These are phyloP conservation scores for Starmerella scarabaei DNA, from an alignment of 805 yeast genomes.

Conservation along the genomic window DNA sequence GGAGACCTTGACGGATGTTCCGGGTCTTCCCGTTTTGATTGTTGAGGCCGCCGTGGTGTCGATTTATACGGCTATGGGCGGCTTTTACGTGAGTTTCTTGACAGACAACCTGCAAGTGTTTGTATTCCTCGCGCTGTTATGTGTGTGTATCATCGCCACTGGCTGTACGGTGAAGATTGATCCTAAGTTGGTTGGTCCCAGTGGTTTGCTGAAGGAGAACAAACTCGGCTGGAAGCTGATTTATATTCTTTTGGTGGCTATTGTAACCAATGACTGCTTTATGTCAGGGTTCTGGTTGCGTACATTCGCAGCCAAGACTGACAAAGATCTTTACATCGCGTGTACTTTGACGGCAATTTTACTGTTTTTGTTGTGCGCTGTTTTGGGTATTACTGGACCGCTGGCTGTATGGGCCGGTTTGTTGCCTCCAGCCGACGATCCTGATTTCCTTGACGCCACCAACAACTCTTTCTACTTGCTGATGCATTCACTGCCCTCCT, in stretches of 20 bases:
- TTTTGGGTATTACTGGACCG: constrained; percentile 74
- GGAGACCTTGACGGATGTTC: constrained; percentile 60
- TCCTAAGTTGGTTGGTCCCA: constrained; percentile 45
- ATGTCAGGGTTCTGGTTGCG: constrained; percentile 89
- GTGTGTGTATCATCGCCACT: constrained; percentile 66
- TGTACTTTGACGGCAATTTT: constrained; percentile 62
- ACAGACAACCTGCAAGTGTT: constrained; percentile 78
- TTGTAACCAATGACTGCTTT: constrained; percentile 80
- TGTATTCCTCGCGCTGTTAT: constrained; percentile 49
- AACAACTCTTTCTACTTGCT: constrained; percentile 57
- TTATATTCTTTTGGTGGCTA: constrained; percentile 73
- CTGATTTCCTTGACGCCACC: constrained; percentile 39
- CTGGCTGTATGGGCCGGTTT: constrained; percentile 84
- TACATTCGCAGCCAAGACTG: constrained; percentile 74
- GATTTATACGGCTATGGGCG: constrained; percentile 77
- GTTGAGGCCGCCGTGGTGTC: constrained; percentile 84
- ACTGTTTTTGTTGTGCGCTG: constrained; percentile 47
- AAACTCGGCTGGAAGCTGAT: constrained; percentile 80
- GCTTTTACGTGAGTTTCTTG: constrained; percentile 74
- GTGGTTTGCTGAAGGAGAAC: constrained; percentile 51
- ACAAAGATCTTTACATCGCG: constrained; percentile 64
- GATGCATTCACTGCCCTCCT: constrained; percentile 58
- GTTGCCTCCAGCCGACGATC: constrained; percentile 28
- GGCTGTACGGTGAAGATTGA: constrained; percentile 58
- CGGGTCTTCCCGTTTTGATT: constrained; percentile 68